Percentiles rank a stretch among this genome's conserved stretches.
phyloP scores from a whole-genome alignment of 306 rosid genomes.

The Casuarina cunninghamiana region DNA sequence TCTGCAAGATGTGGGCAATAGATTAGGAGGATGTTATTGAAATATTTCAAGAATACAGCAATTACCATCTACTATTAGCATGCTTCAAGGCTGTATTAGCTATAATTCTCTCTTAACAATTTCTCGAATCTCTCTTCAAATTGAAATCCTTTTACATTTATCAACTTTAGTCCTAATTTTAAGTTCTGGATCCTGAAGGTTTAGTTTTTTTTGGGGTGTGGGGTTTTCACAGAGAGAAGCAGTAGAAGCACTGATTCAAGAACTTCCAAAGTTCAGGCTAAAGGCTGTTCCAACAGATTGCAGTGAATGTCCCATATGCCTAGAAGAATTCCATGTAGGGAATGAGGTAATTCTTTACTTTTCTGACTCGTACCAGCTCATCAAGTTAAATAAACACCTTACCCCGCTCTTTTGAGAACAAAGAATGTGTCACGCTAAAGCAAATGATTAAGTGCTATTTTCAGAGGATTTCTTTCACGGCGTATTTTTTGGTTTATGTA shows the following conservation, averaged over 20 bases:
- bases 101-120: constrained; percentile 6
- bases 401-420: background rate
- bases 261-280: constrained; percentile 90
- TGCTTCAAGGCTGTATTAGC: constrained; percentile 6
- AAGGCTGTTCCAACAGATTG: constrained; percentile 99
- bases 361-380: constrained; percentile 7
- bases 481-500: background rate
- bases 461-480: background rate
- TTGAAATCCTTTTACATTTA: constrained; percentile 5
- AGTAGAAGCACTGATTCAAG: constrained; percentile 98
- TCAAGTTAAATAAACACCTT: background rate
- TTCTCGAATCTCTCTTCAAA: background rate
- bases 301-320: constrained; percentile 96
- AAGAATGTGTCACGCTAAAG: background rate
- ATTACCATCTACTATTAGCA: background rate
- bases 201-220: constrained; percentile 26
- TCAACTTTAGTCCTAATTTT: background rate
- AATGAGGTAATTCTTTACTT: constrained; percentile 65
- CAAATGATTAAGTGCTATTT: background rate
- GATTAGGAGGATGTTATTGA: constrained; percentile 5
- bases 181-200: constrained; percentile 30
- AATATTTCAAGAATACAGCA: constrained; percentile 18
- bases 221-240: constrained; percentile 79
- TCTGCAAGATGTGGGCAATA: background rate
- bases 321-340: constrained; percentile 91